phyloP scores from a whole-genome alignment of 108 stramenopile species.

The Conticribra guillardii region DNA sequence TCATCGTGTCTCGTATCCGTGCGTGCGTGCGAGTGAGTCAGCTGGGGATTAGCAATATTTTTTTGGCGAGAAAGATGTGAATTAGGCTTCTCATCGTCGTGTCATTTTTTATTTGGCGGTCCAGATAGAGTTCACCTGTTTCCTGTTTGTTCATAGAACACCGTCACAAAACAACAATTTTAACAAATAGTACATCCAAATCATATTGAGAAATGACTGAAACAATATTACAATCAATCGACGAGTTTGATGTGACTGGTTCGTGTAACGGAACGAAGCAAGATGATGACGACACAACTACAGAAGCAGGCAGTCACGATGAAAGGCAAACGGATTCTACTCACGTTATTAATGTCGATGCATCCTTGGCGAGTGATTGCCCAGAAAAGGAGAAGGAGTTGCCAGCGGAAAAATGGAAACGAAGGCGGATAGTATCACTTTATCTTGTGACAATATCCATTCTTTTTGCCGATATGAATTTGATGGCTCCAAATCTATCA shows the following conservation, averaged over 20 bases:
- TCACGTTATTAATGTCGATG: not conserved
- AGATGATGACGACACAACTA: not conserved
- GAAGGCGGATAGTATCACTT: conserved; percentile 49
- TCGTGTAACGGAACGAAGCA: not conserved
- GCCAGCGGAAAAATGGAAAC: conserved; percentile 7
- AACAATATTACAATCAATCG: not conserved
- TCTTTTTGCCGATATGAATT: conserved; percentile 85
- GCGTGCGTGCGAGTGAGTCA: no score
- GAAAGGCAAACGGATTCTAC: not conserved
- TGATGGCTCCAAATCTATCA: conserved; percentile 84
- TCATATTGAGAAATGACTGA: conserved; percentile 1
- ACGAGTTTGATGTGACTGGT: not conserved
- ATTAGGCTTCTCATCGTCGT: no score
- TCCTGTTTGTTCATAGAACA: no score
- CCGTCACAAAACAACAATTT: no score
- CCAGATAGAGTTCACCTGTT: no score
- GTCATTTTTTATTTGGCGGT: no score
- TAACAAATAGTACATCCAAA: no score
- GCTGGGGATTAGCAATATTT: no score
- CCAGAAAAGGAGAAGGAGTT: not conserved
- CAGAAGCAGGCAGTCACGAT: not conserved
- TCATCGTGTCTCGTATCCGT: no score
- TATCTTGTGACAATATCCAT: conserved; percentile 68
- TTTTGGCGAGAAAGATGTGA: no score
- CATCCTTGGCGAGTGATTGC: not conserved